Percentiles rank a stretch among this genome's conserved stretches.
These are phyloP conservation scores for Jimgerdemannia lactiflua DNA, from an alignment of 192 early-diverging fungal species.

Conservation along the genomic window DNA sequence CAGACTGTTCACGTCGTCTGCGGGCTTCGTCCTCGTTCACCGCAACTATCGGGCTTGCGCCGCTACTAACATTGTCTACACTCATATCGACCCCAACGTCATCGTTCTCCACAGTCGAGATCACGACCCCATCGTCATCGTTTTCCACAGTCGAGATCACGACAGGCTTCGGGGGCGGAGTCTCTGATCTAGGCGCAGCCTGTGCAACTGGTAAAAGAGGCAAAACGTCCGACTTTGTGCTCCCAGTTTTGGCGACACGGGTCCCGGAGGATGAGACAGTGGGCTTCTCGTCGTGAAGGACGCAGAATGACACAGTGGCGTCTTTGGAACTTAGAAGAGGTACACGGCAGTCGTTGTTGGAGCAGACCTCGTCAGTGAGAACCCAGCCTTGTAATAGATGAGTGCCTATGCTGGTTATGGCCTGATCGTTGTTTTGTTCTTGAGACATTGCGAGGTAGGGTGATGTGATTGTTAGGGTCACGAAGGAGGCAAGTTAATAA, in stretches of 20 bases:
- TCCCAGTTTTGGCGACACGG: neutral
- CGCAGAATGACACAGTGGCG: constrained; percentile 22
- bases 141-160: neutral
- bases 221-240: neutral
- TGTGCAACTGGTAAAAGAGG: neutral
- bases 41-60: constrained; percentile 2
- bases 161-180: neutral
- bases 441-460: too few species aligned
- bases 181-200: neutral
- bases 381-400: constrained; percentile 37
- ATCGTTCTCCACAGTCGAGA: neutral
- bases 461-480: too few species aligned
- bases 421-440: neutral
- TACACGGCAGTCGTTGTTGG: constrained; percentile 11
- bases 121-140: neutral
- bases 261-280: neutral
- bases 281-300: constrained; percentile 23
- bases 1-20: constrained; percentile 39
- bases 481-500: too few species aligned
- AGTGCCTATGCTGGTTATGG: constrained; percentile 5
- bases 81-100: neutral
- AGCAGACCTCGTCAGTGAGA: constrained; percentile 30
- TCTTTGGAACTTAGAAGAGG: constrained; percentile 34
- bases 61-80: neutral
- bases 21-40: constrained; percentile 3